These are phyloP conservation scores for Schrenkiella parvula DNA, from an alignment of 345 rosid genomes.

Conservation along the genomic window DNA sequence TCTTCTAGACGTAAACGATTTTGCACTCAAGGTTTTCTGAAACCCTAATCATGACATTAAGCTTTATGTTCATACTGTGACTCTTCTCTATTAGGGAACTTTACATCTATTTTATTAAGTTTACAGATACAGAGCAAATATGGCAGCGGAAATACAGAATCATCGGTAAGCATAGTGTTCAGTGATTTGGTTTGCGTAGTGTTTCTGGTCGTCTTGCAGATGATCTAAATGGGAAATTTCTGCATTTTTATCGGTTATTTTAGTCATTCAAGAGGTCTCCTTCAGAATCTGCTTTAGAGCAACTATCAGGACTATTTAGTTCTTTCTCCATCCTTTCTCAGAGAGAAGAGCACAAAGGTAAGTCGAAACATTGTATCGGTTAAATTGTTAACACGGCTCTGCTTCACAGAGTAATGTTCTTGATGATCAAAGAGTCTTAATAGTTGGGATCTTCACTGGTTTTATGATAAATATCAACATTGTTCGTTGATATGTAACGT, in stretches of 20 bases:
- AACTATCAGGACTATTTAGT: slow-evolving; percentile 62
- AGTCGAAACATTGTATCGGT: not conserved
- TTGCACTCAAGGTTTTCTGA: slow-evolving; percentile 66
- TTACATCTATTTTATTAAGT: not conserved
- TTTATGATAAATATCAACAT: no score
- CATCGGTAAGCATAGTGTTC: slow-evolving; percentile 36
- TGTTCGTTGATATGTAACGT: not conserved
- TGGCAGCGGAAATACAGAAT: slow-evolving; percentile 56
- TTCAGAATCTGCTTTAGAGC: slow-evolving; percentile 82
- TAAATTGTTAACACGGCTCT: no score
- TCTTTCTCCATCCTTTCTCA: slow-evolving; percentile 60
- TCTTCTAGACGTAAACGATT: slow-evolving; percentile 75
- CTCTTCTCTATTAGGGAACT: not conserved
- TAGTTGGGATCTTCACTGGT: no score
- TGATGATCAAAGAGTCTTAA: not conserved
- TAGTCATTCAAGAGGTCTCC: slow-evolving; percentile 66
- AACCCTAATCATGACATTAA: not conserved
- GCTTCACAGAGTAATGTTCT: not conserved
- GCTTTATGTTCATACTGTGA: not conserved
- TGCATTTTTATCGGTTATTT: not conserved
- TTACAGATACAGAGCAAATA: slow-evolving; percentile 82
- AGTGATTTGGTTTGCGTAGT: not conserved
- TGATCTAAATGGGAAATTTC: not conserved
- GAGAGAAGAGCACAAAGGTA: slow-evolving; percentile 64
- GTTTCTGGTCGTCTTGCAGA: not conserved